Conservation (phyloP, 805 yeast species). For the Danielia reshetovae region DNA sequence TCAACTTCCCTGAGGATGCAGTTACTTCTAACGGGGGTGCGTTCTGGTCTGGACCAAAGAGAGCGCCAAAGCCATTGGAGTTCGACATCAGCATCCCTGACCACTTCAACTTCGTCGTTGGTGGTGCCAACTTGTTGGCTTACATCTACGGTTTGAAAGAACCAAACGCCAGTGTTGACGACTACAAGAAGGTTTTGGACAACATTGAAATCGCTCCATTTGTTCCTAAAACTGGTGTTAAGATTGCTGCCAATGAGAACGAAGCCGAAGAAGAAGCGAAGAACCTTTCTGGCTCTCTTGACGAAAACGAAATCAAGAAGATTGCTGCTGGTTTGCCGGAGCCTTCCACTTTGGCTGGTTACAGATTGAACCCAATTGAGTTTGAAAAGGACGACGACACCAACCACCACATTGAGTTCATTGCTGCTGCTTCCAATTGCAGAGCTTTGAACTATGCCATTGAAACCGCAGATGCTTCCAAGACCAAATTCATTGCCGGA, state of each 20-base stretch:
- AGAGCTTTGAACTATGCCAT: constrained; percentile 90
- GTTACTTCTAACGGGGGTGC: constrained; percentile 85
- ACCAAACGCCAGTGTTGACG: constrained; percentile 50
- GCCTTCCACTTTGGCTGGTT: constrained; percentile 85
- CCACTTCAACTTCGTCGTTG: constrained; percentile 79
- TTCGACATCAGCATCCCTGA: constrained; percentile 74
- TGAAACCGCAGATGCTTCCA: constrained; percentile 81
- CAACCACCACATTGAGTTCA: constrained; percentile 94
- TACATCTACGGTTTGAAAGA: constrained; percentile 87
- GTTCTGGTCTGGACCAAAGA: constrained; percentile 97
- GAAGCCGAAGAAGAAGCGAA: constrained; percentile 84
- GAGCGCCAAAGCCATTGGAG: constrained; percentile 84
- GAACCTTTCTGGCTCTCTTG: constrained; percentile 37
- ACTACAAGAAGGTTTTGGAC: constrained; percentile 53
- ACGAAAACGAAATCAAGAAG: constrained; percentile 59
- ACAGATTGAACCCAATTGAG: constrained; percentile 82
- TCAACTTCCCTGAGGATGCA: constrained; percentile 94
- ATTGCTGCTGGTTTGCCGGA: constrained; percentile 81
- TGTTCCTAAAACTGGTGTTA: constrained; percentile 67
- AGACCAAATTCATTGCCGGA: constrained; percentile 97
- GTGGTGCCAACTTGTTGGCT: constrained; percentile 90
- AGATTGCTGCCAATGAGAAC: constrained; percentile 78
- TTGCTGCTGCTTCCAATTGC: constrained; percentile 92
- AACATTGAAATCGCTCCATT: constrained; percentile 49
- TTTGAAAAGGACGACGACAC: constrained; percentile 98